Evolutionary conservation across 2,329 filamentous ascomycete genomes (phyloP).

Genomic region (Aspergillus vadensis): DNA sequence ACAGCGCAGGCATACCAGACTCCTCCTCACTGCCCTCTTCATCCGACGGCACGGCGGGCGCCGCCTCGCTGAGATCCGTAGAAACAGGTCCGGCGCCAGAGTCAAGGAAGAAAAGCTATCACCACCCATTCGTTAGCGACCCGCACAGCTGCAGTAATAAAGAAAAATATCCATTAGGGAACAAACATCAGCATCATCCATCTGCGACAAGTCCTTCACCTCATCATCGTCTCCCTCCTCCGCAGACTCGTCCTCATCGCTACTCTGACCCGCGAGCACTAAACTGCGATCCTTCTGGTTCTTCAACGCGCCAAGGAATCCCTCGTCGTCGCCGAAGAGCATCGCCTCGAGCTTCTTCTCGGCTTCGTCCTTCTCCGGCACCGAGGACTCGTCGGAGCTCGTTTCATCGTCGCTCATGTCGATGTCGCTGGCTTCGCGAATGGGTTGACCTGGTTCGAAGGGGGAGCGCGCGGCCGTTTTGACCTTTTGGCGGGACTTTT

Average conservation of each 20-base stretch:
- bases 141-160: too few relatives aligned
- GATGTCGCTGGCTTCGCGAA: slow-evolving; percentile 25
- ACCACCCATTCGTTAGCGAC: not conserved
- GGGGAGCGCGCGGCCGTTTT: slow-evolving; percentile 26
- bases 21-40: slow-evolving; percentile 37
- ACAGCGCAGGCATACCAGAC: slow-evolving; percentile 50
- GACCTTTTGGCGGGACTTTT: slow-evolving; percentile 32
- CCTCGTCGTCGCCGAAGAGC: slow-evolving; percentile 83
- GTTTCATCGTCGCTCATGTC: slow-evolving; percentile 30
- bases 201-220: slow-evolving; percentile 58
- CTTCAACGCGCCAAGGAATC: slow-evolving; percentile 76
- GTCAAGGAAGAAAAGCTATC: slow-evolving; percentile 78
- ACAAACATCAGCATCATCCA: slow-evolving; percentile 72
- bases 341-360: slow-evolving; percentile 85
- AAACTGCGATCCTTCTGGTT: slow-evolving; percentile 51
- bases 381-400: slow-evolving; percentile 26
- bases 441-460: slow-evolving; percentile 25
- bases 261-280: slow-evolving; percentile 36
- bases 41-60: slow-evolving; percentile 43
- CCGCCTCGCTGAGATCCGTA: slow-evolving; percentile 28
- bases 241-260: slow-evolving; percentile 30
- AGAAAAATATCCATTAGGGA: not conserved
- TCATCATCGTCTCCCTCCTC: slow-evolving; percentile 49
- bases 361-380: slow-evolving; percentile 71
- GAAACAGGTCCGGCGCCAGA: slow-evolving; percentile 55